Percentiles rank a stretch among this genome's conserved stretches.
Evolutionary conservation across 2,329 filamentous ascomycete species (phyloP).

Genomic region (Ascochyta fabae): DNA sequence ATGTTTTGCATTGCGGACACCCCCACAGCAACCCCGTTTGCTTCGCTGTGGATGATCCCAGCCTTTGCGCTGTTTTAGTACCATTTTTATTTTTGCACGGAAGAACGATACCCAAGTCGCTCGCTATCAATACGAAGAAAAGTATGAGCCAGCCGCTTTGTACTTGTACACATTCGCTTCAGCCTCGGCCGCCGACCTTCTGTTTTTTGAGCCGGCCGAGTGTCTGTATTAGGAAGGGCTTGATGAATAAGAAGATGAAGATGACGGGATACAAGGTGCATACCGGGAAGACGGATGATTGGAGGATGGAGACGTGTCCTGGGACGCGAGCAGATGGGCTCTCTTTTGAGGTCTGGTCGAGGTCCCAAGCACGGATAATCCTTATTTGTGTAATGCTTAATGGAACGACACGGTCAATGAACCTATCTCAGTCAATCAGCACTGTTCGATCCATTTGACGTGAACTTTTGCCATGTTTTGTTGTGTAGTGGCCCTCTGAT

Average conservation of each 20-base stretch:
- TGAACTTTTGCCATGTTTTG: neutral
- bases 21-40: constrained; percentile 14
- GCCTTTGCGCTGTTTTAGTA: constrained; percentile 18
- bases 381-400: constrained; percentile 47
- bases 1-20: constrained; percentile 21
- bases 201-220: constrained; percentile 27
- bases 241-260: constrained; percentile 7
- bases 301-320: neutral
- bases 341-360: constrained; percentile 11
- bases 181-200: constrained; percentile 28
- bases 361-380: constrained; percentile 21
- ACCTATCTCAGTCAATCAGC: constrained; percentile 1
- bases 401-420: constrained; percentile 33
- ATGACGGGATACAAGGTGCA: constrained; percentile 11
- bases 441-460: neutral
- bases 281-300: constrained; percentile 6
- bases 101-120: constrained; percentile 22
- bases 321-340: constrained; percentile 13
- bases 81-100: constrained; percentile 9
- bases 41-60: constrained; percentile 19
- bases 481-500: too few species aligned
- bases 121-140: constrained; percentile 16
- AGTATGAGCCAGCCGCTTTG: constrained; percentile 23
- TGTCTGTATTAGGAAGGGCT: constrained; percentile 22
- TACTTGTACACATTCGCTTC: constrained; percentile 43